Percentiles rank a stretch among this genome's conserved stretches.
These are phyloP conservation scores for Sanghuangporus sanghuang DNA, from an alignment of 1,284 basidiomycete genomes.

Conservation along the genomic window DNA sequence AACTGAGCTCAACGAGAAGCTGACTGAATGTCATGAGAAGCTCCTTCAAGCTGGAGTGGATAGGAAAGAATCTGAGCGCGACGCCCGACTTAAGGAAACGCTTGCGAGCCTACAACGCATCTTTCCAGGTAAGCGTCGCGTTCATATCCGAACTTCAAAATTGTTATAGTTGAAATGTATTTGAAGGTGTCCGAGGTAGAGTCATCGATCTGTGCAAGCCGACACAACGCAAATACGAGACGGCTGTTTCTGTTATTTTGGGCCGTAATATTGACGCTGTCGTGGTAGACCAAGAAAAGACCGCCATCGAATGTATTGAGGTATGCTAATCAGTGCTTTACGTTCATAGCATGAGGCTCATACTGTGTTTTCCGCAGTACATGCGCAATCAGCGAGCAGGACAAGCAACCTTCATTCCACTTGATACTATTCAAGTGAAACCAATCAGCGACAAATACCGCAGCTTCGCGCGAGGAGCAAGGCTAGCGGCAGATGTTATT, in stretches of 20 bases:
- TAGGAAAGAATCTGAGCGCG: slow-evolving; percentile 80
- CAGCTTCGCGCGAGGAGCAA: slow-evolving; percentile 85
- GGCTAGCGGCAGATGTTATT: slow-evolving; percentile 93
- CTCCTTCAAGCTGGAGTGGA: slow-evolving; percentile 87
- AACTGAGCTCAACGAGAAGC: slow-evolving; percentile 86
- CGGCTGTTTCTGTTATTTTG: slow-evolving; percentile 91
- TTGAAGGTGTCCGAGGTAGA: slow-evolving; percentile 78
- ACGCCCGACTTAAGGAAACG: slow-evolving; percentile 82
- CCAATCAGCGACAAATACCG: slow-evolving; percentile 93
- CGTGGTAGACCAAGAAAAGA: slow-evolving; percentile 94
- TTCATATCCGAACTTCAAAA: background rate
- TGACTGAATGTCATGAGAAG: slow-evolving; percentile 79
- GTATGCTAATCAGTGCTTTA: slow-evolving; percentile 33
- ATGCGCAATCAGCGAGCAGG: slow-evolving; percentile 93
- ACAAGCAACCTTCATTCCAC: slow-evolving; percentile 94
- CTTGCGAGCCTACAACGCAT: slow-evolving; percentile 79
- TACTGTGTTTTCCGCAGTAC: slow-evolving; percentile 51
- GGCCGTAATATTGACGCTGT: slow-evolving; percentile 95
- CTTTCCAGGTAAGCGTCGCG: slow-evolving; percentile 63
- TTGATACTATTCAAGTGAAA: slow-evolving; percentile 94
- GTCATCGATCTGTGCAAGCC: slow-evolving; percentile 93
- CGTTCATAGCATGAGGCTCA: background rate
- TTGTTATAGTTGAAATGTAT: background rate
- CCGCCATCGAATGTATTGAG: slow-evolving; percentile 96
- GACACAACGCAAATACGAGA: slow-evolving; percentile 88